These are phyloP conservation scores for Nephelium lappaceum DNA, from an alignment of 345 rosid species.

Conservation along the genomic window DNA sequence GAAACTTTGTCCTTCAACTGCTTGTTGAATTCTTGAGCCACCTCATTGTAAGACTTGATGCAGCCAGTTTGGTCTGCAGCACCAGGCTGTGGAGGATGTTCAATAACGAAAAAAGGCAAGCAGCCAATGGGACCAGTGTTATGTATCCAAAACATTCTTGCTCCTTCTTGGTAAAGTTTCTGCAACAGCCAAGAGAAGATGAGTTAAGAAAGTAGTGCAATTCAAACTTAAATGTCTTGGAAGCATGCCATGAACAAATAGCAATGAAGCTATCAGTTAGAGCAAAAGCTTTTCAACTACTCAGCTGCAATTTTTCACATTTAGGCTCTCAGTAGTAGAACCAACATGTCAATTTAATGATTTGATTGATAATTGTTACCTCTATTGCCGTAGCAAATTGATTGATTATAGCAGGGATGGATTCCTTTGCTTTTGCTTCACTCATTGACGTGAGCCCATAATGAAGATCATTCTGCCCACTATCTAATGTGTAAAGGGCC, in stretches of 20 bases:
- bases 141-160: constrained; percentile 48
- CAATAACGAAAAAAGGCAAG: constrained; percentile 33
- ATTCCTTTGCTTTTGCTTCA: constrained; percentile 17
- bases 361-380: constrained; percentile 14
- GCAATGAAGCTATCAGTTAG: background rate
- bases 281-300: background rate
- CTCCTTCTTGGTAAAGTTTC: constrained; percentile 34
- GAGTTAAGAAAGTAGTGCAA: background rate
- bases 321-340: background rate
- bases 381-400: constrained; percentile 20
- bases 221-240: background rate
- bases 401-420: constrained; percentile 20
- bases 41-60: constrained; percentile 33
- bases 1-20: constrained; percentile 30
- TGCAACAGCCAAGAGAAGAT: background rate
- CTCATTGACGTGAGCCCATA: constrained; percentile 9
- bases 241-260: background rate
- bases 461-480: constrained; percentile 39
- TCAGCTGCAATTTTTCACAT: background rate
- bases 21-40: constrained; percentile 38
- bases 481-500: constrained; percentile 34
- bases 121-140: constrained; percentile 53
- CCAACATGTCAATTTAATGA: background rate
- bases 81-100: constrained; percentile 16
- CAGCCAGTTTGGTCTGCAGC: constrained; percentile 38